Conservation (phyloP, 176 grass and related monocot species). For the Phyllostachys edulis region DNA sequence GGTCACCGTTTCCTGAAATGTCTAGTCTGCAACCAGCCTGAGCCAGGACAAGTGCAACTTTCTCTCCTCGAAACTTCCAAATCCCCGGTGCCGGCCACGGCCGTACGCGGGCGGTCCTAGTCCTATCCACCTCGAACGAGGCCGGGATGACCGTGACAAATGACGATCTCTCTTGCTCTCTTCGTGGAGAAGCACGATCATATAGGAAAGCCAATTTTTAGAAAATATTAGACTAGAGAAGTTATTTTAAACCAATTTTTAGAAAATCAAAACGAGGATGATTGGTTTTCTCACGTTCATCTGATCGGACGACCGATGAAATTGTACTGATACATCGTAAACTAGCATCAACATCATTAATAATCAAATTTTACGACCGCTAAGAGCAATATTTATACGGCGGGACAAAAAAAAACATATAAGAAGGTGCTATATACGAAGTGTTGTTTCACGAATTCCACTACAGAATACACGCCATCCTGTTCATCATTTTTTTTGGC, state of each 20-base stretch:
- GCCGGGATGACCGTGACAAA: not conserved
- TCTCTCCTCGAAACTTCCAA: constrained; percentile 1
- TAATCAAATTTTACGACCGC: too few species aligned
- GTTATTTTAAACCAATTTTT: too few species aligned
- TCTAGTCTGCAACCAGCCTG: not conserved
- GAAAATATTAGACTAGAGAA: too few species aligned
- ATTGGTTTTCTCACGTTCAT: too few species aligned
- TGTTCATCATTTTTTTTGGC: not conserved
- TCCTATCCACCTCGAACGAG: not conserved
- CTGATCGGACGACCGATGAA: not conserved
- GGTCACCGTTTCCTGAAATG: not conserved
- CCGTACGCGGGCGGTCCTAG: not conserved
- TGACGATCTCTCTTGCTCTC: not conserved
- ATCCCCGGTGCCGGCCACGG: not conserved
- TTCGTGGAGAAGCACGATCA: not conserved
- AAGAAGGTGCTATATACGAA: too few species aligned
- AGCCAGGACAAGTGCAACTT: not conserved
- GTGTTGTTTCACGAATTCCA: too few species aligned
- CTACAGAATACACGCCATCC: too few species aligned
- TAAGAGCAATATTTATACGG: too few species aligned
- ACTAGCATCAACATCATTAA: too few species aligned
- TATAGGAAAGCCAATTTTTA: too few species aligned
- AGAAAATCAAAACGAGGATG: too few species aligned
- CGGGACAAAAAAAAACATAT: too few species aligned
- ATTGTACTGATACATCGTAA: not conserved